phyloP scores from a whole-genome alignment of 768 basidiomycete species.

The Tephrocybe sp. region DNA sequence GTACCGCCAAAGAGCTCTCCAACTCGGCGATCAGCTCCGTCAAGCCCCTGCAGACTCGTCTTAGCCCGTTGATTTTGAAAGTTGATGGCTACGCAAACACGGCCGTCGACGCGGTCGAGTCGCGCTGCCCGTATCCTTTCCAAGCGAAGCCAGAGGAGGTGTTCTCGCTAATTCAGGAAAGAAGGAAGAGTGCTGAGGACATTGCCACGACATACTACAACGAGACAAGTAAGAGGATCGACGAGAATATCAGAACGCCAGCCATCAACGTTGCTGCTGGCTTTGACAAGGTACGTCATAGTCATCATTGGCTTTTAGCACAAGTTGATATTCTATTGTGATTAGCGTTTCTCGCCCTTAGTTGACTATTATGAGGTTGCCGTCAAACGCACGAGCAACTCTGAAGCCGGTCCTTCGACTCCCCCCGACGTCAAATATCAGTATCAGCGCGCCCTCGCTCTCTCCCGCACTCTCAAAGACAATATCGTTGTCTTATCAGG shows the following conservation, averaged over 20 bases:
- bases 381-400: slow-evolving; percentile 44
- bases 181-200: slow-evolving; percentile 51
- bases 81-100: slow-evolving; percentile 71
- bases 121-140: slow-evolving; percentile 75
- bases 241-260: slow-evolving; percentile 62
- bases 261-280: slow-evolving; percentile 61
- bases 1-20: slow-evolving; percentile 60
- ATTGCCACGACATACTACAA: slow-evolving; percentile 49
- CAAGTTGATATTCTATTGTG: too few species aligned
- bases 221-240: slow-evolving; percentile 32
- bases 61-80: slow-evolving; percentile 63
- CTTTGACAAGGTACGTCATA: slow-evolving; percentile 64
- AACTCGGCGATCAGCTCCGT: slow-evolving; percentile 57
- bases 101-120: slow-evolving; percentile 70
- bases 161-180: slow-evolving; percentile 52
- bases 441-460: slow-evolving; percentile 68
- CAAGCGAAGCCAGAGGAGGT: slow-evolving; percentile 72
- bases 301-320: too few species aligned
- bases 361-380: slow-evolving; percentile 69
- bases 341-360: slow-evolving; percentile 70
- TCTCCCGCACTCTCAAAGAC: slow-evolving; percentile 63
- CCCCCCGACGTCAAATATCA: slow-evolving; percentile 63
- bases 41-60: slow-evolving; percentile 60
- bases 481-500: slow-evolving; percentile 63
- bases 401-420: slow-evolving; percentile 44